Conservation (phyloP, 176 grass and related monocot genomes). For the Lolium perenne region DNA sequence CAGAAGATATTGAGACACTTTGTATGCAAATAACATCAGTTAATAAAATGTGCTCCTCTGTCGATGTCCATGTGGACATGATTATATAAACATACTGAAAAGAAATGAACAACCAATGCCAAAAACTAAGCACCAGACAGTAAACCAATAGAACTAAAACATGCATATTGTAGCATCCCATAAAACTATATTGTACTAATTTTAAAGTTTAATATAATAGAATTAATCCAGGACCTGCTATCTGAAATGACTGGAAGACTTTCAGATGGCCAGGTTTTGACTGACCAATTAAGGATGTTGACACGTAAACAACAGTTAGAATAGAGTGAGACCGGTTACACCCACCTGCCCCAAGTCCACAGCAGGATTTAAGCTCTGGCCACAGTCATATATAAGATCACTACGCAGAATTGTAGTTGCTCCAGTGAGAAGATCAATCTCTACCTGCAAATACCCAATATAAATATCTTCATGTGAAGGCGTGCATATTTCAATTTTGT, state of each 20-base stretch:
- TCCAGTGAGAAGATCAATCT: conserved; percentile 95
- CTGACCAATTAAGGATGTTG: neutral
- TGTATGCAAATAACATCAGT: neutral
- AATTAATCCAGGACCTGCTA: conserved; percentile 3
- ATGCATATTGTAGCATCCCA: too few species aligned
- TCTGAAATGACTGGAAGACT: conserved; percentile 3
- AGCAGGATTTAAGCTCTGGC: conserved; percentile 94
- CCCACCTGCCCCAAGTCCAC: conserved; percentile 92
- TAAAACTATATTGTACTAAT: neutral
- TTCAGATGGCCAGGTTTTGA: conserved; percentile 17
- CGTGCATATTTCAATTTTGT: conserved; percentile 6
- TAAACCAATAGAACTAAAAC: too few species aligned
- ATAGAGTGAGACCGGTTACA: conserved; percentile 16
- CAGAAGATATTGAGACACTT: neutral
- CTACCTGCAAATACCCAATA: conserved; percentile 63
- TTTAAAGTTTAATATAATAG: neutral
- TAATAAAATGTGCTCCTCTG: conserved; percentile 3
- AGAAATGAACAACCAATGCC: conserved; percentile 13
- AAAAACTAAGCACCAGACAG: neutral
- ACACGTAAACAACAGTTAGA: neutral
- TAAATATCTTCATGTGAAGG: conserved; percentile 25
- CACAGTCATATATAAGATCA: conserved; percentile 93
- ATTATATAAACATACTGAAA: neutral
- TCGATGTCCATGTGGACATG: neutral
- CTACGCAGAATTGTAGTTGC: conserved; percentile 72